Percentiles rank a stretch among this genome's conserved stretches.
phyloP scores from a whole-genome alignment of 129 eudicot genomes.

The Arctium lappa region DNA sequence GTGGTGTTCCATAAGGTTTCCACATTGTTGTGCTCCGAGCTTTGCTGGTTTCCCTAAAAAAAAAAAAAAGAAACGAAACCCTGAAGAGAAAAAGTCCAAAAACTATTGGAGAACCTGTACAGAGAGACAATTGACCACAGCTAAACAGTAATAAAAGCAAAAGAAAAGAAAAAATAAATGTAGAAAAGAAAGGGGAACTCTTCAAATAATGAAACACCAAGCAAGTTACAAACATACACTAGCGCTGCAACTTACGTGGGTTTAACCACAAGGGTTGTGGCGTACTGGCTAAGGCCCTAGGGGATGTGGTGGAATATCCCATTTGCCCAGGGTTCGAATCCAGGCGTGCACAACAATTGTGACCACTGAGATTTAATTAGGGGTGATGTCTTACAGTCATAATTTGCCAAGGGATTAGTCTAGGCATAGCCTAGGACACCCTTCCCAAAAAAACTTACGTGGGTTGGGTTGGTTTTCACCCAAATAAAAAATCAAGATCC shows the following conservation, averaged over 20 bases:
- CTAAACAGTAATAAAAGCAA: background rate
- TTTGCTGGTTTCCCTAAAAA: constrained; percentile 46
- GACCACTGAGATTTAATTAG: no score
- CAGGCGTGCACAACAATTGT: no score
- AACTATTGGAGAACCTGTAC: background rate
- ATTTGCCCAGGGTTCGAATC: no score
- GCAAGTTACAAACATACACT: background rate
- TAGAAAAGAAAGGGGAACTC: background rate
- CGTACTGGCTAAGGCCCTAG: no score
- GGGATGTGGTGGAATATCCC: no score
- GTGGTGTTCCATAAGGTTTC: constrained; percentile 89
- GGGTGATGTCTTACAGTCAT: no score
- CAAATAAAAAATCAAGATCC: background rate
- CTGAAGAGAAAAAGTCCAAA: background rate
- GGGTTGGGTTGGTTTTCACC: no score
- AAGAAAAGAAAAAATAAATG: background rate
- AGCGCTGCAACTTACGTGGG: no score
- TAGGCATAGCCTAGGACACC: no score
- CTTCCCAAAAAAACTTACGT: no score
- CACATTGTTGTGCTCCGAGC: constrained; percentile 46
- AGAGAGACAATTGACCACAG: constrained; percentile 9
- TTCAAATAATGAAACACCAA: constrained; percentile 2
- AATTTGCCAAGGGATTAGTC: no score
- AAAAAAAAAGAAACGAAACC: background rate
- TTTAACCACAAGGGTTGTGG: no score